Base-by-base conservation (phyloP, 176 grass and related monocot genomes). In the Eleusine indica region DNA sequence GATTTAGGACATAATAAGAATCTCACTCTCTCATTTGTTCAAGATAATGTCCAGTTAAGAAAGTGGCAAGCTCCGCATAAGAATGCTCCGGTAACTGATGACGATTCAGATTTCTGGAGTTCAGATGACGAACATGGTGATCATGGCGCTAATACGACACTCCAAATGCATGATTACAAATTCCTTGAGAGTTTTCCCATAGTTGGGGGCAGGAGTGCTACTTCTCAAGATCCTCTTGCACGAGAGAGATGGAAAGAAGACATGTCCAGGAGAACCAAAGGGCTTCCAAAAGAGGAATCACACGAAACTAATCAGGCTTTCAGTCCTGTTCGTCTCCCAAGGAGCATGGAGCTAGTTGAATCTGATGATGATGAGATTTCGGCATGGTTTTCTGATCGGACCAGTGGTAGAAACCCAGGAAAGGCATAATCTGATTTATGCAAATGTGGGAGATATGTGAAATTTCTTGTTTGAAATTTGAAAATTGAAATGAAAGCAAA, bases 161-260 rank as follows among this genome's bases (percentile, higher is more conserved):
- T 85, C 11, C 46, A 54, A 76, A 69, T 38, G 46, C 64, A 71
- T 60, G 64, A 85, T 29, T 81, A 44, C 54, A 74, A 60, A 10
- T 77, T 86, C 41, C 78, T 91, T 51, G 82, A 91, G 35, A 77
- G 92, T 76, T 98, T 98, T 75, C 93, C 96, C 11, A 91, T 98
- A 61, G 15, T 89, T 30, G 93, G 93, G 6, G 89, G 93, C 79
- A 91, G 22, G 66, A 91, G 65, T 85, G 75, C 72, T 44, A 48
- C 75, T 71, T 98, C 91, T 38, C 89, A 84, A 85, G 87, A 95
- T 76, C 82, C 41, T 85, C 19, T 49, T 70, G 85, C 73, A 30
- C 87, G 89, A 65, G 87, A 90, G n/a, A 95, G 64, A 58, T 98
- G 96, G 96, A 95, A 93, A 87, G 73, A 91, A 64, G 83, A 95